Conservation (phyloP, 257 asterid genomes). For the Oldenlandia corymbosa region DNA sequence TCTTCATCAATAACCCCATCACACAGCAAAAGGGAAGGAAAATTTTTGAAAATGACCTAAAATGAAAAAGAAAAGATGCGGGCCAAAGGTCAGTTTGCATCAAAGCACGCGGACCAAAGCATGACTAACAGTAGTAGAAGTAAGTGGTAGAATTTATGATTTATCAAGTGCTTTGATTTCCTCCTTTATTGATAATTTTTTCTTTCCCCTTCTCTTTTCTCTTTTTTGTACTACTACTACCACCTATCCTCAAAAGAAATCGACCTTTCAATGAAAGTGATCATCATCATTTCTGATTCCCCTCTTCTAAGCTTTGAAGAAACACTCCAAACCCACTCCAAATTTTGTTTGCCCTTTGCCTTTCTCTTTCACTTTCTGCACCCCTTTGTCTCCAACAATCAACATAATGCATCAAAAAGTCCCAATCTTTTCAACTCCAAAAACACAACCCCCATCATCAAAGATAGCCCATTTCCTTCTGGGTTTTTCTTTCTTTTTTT, state of each 20-base stretch:
- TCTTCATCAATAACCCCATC: conserved; percentile 49
- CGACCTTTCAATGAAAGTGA: conserved; percentile 70
- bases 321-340: conserved; percentile 5
- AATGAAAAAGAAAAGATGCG: conserved; percentile 25
- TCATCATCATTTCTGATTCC: conserved; percentile 42
- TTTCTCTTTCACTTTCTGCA: conserved; percentile 20
- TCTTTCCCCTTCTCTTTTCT: conserved; percentile 1
- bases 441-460: conserved; percentile 6
- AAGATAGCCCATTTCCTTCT: neutral
- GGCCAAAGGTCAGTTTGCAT: conserved; percentile 49
- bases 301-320: conserved; percentile 27
- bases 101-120: conserved; percentile 92
- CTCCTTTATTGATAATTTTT: conserved; percentile 14
- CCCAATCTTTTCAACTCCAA: conserved; percentile 20
- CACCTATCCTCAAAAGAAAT: conserved; percentile 46
- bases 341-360: conserved; percentile 6
- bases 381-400: conserved; percentile 38
- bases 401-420: conserved; percentile 29
- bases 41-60: conserved; percentile 16
- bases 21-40: conserved; percentile 34
- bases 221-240: conserved; percentile 20
- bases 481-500: neutral
- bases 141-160: conserved; percentile 48
- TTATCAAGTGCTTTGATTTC: conserved; percentile 41
- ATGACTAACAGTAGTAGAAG: conserved; percentile 36